phyloP scores from a whole-genome alignment of 2,329 filamentous ascomycete genomes.

The Botrytis cinerea region DNA sequence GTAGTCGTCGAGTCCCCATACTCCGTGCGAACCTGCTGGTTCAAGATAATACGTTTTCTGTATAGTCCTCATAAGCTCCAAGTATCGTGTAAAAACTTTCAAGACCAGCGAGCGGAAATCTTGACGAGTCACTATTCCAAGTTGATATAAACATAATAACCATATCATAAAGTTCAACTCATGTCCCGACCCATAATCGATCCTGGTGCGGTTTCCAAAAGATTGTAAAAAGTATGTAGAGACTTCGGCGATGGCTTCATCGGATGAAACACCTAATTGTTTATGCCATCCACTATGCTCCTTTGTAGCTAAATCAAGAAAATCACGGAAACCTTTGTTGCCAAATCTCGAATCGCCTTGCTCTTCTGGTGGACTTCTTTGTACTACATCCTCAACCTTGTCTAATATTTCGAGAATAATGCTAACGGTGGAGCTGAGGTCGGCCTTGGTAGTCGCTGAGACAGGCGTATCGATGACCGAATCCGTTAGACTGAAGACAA shows the following conservation, averaged over 20 bases:
- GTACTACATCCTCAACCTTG: constrained; percentile 66
- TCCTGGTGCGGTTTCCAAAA: constrained; percentile 81
- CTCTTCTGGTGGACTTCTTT: constrained; percentile 75
- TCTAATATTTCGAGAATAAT: constrained; percentile 71
- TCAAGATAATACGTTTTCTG: constrained; percentile 96
- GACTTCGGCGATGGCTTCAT: constrained; percentile 65
- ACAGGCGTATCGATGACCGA: constrained; percentile 71
- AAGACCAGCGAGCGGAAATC: constrained; percentile 78
- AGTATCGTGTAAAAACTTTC: constrained; percentile 77
- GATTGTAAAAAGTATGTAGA: constrained; percentile 79
- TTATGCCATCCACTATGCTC: constrained; percentile 62
- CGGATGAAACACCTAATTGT: constrained; percentile 54
- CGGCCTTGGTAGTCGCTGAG: constrained; percentile 58
- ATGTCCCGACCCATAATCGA: constrained; percentile 97
- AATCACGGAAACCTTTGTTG: constrained; percentile 85
- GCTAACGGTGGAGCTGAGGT: constrained; percentile 60
- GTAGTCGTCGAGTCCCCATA: constrained; percentile 98
- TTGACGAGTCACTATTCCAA: constrained; percentile 60
- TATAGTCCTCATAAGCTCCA: constrained; percentile 81
- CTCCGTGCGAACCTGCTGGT: constrained; percentile 92
- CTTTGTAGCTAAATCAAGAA: constrained; percentile 68
- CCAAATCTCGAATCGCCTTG: constrained; percentile 89
- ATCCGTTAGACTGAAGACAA: constrained; percentile 85
- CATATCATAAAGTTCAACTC: constrained; percentile 97
- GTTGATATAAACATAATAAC: constrained; percentile 89